Base-by-base conservation (phyloP, 1,284 basidiomycete species). In the Coriolopsis trogii region DNA sequence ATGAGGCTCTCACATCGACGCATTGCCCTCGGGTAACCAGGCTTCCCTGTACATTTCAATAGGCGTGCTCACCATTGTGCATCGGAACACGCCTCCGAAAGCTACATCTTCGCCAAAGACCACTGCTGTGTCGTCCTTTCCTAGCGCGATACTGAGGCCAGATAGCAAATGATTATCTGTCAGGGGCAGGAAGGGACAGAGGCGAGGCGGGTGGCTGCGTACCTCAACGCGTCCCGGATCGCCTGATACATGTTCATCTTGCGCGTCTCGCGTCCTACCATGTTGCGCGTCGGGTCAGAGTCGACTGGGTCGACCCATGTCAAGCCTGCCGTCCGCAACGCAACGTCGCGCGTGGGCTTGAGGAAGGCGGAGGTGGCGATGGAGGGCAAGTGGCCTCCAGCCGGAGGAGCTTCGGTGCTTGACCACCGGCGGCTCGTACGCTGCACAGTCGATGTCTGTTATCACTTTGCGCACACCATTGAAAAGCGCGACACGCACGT, bases 91-190 rank as follows among this genome's bases (percentile, higher is more conserved):
- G 6, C 95, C 94, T 15, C 94, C 94, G 59, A 96, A 96, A 2
- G 90, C 89, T 40, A 96, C 92, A 60, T 96, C 93, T 67, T 84
- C 93, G n/a, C 95, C 95, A 64, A 98, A 97, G 0, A 97, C 85
- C 9, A 95, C 85, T 0, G 95, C 84, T 40, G 77, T 89, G 37
- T 94, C 89, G 64, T 98, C 93, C 61, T 90, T 92, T 36, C 78
- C 74, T n/a, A 96, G 70, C 3, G 89, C 89, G 51, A 88, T 91
- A 47, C 92, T 92, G 58, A 0, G 44, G n/a, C n/a, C n/a, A 41
- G 41, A 28, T n/a, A 31, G 38, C 34, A 33, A 40, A 34, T 30
- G 49, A 28, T 38, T 13, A 39, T 30, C 29, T 24, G 25, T 34
- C 23, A 33, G 21, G 25, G 16, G 34, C 30, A 50, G 51, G 33